phyloP scores from a whole-genome alignment of 495 filamentous ascomycete genomes.

The Thermothielavioides terrestris region DNA sequence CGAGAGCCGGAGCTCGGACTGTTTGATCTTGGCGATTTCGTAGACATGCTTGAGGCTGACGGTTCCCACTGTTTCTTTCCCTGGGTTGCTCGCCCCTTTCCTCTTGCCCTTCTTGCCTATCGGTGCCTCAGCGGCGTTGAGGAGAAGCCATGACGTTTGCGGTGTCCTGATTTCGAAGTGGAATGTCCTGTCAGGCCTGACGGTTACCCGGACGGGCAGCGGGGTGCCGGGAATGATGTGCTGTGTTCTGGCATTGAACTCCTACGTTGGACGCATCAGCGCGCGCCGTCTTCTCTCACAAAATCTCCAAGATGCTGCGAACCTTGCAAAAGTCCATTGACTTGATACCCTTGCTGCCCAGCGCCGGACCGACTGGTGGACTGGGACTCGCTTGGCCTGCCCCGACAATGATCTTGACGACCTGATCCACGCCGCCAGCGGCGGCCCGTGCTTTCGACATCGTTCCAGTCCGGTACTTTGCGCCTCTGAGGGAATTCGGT shows the following conservation, averaged over 20 bases:
- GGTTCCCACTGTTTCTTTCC: conserved; percentile 69
- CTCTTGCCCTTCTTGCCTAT: conserved; percentile 66
- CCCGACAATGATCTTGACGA: conserved; percentile 97
- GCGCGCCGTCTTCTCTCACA: too few relatives aligned
- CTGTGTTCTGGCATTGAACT: conserved; percentile 93
- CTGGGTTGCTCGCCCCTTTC: conserved; percentile 68
- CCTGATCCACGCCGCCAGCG: conserved; percentile 53
- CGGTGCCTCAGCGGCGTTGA: conserved; percentile 69
- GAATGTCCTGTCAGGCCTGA: conserved; percentile 89
- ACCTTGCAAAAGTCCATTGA: conserved; percentile 99
- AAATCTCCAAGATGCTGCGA: conserved; percentile 14
- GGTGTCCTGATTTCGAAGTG: conserved; percentile 90
- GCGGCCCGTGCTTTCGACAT: conserved; percentile 77
- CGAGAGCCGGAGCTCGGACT: conserved; percentile 69
- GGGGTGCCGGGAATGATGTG: conserved; percentile 78
- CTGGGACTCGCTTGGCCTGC: conserved; percentile 94
- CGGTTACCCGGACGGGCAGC: conserved; percentile 80
- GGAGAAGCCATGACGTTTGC: conserved; percentile 76
- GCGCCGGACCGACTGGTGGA: conserved; percentile 93
- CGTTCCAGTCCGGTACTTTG: conserved; percentile 14
- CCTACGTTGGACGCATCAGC: conserved; percentile 42
- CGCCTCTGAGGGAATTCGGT: neutral
- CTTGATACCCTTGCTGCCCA: conserved; percentile 97
- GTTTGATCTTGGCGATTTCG: conserved; percentile 97
- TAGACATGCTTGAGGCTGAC: conserved; percentile 93